A percentile compares a stretch with the other conserved stretches of the same genome.
These are phyloP conservation scores for Suhomyces chickasaworum DNA, from an alignment of 1,139 yeast species.

Conservation along the genomic window DNA sequence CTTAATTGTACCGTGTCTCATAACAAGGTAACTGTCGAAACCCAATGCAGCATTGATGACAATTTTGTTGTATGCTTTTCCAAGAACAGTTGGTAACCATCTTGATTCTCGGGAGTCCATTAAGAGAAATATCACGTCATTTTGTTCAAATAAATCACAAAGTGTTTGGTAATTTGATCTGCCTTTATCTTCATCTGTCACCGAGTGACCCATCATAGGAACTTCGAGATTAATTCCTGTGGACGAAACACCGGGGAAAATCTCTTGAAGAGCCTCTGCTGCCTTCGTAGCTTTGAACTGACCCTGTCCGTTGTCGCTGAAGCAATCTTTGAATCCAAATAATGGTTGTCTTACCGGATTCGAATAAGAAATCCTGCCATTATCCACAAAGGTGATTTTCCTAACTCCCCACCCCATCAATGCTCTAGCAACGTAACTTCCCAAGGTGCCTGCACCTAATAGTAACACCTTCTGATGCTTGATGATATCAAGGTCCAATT, in stretches of 20 bases:
- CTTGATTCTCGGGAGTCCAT: slow-evolving; percentile 96
- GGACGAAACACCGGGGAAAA: slow-evolving; percentile 76
- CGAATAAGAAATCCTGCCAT: slow-evolving; percentile 83
- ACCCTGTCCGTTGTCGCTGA: slow-evolving; percentile 60
- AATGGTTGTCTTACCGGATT: slow-evolving; percentile 95
- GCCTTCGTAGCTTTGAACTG: slow-evolving; percentile 74
- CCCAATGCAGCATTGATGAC: slow-evolving; percentile 95
- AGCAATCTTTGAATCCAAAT: slow-evolving; percentile 74
- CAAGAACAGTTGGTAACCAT: slow-evolving; percentile 91
- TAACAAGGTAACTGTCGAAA: slow-evolving; percentile 86
- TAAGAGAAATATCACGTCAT: slow-evolving; percentile 76
- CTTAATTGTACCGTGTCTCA: slow-evolving; percentile 75
- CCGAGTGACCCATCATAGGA: slow-evolving; percentile 95
- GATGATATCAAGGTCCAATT: slow-evolving; percentile 65
- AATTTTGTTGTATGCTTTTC: slow-evolving; percentile 62
- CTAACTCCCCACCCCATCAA: slow-evolving; percentile 94
- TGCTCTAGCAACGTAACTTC: slow-evolving; percentile 85
- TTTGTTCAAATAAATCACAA: slow-evolving; percentile 55
- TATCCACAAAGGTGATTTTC: slow-evolving; percentile 84
- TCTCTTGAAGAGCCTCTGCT: slow-evolving; percentile 65
- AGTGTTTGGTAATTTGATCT: slow-evolving; percentile 54
- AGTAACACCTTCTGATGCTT: slow-evolving; percentile 64
- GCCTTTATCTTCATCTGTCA: slow-evolving; percentile 55
- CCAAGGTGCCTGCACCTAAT: slow-evolving; percentile 96
- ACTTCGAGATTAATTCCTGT: slow-evolving; percentile 68